These are phyloP conservation scores for Carpinus viminea DNA, from an alignment of 306 rosid genomes.

Conservation along the genomic window DNA sequence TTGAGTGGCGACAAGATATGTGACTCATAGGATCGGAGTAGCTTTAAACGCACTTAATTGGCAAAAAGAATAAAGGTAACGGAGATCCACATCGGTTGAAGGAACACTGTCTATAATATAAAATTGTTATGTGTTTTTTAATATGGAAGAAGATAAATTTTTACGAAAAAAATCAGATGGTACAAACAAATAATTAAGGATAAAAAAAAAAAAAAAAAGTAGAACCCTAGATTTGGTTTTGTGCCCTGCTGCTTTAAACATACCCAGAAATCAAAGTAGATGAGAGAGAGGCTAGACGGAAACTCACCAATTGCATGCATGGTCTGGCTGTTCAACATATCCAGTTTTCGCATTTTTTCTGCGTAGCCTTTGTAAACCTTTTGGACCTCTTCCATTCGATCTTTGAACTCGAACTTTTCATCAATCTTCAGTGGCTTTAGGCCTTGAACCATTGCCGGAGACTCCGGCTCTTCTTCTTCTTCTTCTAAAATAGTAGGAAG, in stretches of 20 bases:
- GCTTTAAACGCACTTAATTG: conserved; percentile 31
- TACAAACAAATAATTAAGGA: too few relatives aligned
- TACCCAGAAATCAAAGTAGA: not conserved
- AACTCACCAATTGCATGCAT: conserved; percentile 84
- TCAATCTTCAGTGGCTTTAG: conserved; percentile 53
- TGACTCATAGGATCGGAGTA: not conserved
- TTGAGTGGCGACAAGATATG: conserved; percentile 16
- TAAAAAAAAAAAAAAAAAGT: too few relatives aligned
- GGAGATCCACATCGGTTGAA: too few relatives aligned
- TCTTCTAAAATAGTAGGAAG: conserved; percentile 77
- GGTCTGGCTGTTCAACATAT: conserved; percentile 75
- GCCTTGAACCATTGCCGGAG: conserved; percentile 36
- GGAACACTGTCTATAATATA: too few relatives aligned
- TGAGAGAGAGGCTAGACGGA: conserved; percentile 14
- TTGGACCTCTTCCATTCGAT: conserved; percentile 61
- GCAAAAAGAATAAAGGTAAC: conserved; percentile 20
- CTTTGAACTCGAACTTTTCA: conserved; percentile 52
- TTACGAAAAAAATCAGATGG: too few relatives aligned
- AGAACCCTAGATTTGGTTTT: not conserved
- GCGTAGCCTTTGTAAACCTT: conserved; percentile 59
- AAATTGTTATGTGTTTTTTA: too few relatives aligned
- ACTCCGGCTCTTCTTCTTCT: conserved; percentile 39
- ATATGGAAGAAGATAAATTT: too few relatives aligned
- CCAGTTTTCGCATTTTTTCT: conserved; percentile 78
- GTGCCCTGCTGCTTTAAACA: not conserved